Conservation (phyloP, 2,329 filamentous ascomycete species). For the Fusarium nurragi region DNA sequence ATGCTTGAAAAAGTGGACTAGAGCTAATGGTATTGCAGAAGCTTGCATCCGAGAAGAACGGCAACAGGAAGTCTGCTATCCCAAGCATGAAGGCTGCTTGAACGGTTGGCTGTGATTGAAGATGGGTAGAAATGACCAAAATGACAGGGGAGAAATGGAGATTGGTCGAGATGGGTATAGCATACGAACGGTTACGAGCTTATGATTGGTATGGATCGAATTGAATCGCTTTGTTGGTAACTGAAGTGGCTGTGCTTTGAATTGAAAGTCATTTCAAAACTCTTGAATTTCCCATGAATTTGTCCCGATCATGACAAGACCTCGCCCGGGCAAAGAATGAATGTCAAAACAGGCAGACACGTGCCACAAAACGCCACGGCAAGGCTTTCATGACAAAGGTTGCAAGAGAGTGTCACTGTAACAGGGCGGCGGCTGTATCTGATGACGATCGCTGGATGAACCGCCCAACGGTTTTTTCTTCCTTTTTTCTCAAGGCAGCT, state of each 20-base stretch:
- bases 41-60: conserved; percentile 19
- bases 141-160: background rate
- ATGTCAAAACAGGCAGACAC: conserved; percentile 8
- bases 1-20: background rate
- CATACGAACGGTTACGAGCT: conserved; percentile 24
- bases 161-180: background rate
- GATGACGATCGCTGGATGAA: background rate
- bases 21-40: conserved; percentile 23
- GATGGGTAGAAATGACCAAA: background rate
- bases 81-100: conserved; percentile 39
- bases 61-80: conserved; percentile 25
- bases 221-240: background rate
- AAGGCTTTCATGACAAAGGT: conserved; percentile 13
- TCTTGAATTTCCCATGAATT: background rate
- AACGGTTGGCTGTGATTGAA: background rate
- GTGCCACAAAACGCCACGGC: conserved; percentile 3
- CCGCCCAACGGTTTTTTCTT: no score
- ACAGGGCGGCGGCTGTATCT: conserved; percentile 30
- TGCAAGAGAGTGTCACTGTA: conserved; percentile 1
- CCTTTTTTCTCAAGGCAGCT: no score
- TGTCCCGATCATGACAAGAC: background rate
- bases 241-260: conserved; percentile 4
- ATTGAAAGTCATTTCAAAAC: conserved; percentile 8
- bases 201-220: conserved; percentile 19
- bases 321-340: background rate